phyloP scores from a whole-genome alignment of 352 stramenopile species.

The Phytophthora foliorum region DNA sequence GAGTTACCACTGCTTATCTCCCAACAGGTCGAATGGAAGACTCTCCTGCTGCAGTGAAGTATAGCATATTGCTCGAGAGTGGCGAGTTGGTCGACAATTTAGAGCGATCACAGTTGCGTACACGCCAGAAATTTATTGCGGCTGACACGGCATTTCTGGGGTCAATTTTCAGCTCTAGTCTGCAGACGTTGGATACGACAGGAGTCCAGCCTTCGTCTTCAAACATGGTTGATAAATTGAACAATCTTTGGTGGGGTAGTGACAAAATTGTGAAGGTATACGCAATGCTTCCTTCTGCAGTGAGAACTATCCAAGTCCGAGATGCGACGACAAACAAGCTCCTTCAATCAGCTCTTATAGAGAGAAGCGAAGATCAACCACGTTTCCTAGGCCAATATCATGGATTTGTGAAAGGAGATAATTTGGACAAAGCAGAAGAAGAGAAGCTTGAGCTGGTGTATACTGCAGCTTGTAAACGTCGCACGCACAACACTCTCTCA shows the following conservation, averaged over 20 bases:
- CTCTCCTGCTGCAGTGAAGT: constrained; percentile 17
- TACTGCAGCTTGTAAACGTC: constrained; percentile 24
- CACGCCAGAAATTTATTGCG: constrained; percentile 46
- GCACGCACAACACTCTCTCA: background rate
- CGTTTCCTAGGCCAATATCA: constrained; percentile 74
- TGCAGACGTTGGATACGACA: constrained; percentile 31
- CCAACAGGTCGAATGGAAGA: background rate
- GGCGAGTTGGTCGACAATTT: constrained; percentile 47
- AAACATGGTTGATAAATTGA: constrained; percentile 13
- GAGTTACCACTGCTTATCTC: constrained; percentile 37
- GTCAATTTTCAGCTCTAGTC: constrained; percentile 37
- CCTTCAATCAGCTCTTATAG: constrained; percentile 40
- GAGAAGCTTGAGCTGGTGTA: constrained; percentile 47
- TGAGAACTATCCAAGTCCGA: constrained; percentile 49
- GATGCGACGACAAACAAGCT: constrained; percentile 52
- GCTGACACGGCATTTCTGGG: constrained; percentile 56
- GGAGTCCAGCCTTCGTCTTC: constrained; percentile 8
- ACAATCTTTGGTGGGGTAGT: constrained; percentile 51
- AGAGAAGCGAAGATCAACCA: constrained; percentile 44
- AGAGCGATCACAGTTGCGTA: constrained; percentile 44
- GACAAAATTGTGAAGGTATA: constrained; percentile 66
- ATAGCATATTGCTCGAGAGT: constrained; percentile 55
- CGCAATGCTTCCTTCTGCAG: constrained; percentile 43
- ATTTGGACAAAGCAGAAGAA: constrained; percentile 44
- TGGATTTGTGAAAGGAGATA: constrained; percentile 49